Evolutionary conservation across 768 basidiomycete species (phyloP), one percentile per base, ranked within the genome.

Genomic region (Galerina marginata): DNA sequence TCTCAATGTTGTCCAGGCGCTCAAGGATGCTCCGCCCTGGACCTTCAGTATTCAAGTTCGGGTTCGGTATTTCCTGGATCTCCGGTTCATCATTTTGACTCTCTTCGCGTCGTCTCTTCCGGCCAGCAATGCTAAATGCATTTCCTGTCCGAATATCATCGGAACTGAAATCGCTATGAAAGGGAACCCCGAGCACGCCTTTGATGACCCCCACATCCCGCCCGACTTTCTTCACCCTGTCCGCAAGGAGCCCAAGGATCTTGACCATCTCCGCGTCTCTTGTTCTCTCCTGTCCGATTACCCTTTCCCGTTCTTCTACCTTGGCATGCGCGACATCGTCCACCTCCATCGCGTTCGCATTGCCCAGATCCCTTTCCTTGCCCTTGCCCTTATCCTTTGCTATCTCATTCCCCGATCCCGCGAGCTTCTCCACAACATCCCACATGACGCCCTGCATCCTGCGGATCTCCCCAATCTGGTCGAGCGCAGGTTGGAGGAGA

Each of bases 1-100:
- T 63, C 23, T 65, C 59, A 7, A 67, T 52, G 25, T 47, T 53
- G 20, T 54, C 45, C 47, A 67, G 42, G 7, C 63, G 47, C 3
- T 55, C 66, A 14, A 64, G 15, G 2, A 63, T 26, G n/a, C 59
- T 63, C 12, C 42, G 56, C 15, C 54, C 42, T 2, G 10, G 26
- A 39, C 9, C 47, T 15, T 55, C n/a, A 20, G n/a, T 12, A 38
- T 14, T 26, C 4, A 23, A n/a, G 14, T 53, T 42, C 16, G 15
- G 50, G 29, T 38, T 37, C 46, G 39, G 45, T 25, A 9, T 26
- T 16, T 38, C 56, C 54, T 11, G 26, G 25, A 42, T 29, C 47
- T 7, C 38, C 16, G 4, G 29, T 33, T 49, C 52, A 38, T 53
- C 15, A n/a, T 39, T 20, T 2, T 25, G 1, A 26, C 39, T 25